Evolutionary conservation across 1,139 yeast genomes (phyloP).

Genomic region (Waltiozyma sp.): DNA sequence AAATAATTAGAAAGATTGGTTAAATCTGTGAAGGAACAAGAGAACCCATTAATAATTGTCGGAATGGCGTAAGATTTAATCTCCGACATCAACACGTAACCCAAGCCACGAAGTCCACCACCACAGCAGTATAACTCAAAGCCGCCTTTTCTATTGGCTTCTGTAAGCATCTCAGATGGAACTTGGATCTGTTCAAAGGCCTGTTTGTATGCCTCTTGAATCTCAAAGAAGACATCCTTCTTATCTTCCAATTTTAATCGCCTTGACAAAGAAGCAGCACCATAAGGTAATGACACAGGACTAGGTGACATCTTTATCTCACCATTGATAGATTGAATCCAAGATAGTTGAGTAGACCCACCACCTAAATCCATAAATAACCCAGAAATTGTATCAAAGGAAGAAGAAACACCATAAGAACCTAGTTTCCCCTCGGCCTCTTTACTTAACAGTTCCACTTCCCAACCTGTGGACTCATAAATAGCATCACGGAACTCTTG

Average conservation of each 20-base stretch:
- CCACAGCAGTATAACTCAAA: constrained; percentile 53
- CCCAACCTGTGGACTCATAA: constrained; percentile 47
- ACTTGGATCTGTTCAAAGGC: constrained; percentile 37
- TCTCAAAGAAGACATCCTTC: constrained; percentile 33
- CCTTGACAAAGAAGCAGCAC: constrained; percentile 52
- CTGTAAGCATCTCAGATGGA: constrained; percentile 31
- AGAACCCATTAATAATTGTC: constrained; percentile 54
- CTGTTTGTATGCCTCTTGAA: constrained; percentile 31
- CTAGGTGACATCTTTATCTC: constrained; percentile 38
- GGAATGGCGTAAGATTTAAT: constrained; percentile 42
- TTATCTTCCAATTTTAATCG: constrained; percentile 37
- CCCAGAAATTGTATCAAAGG: constrained; percentile 51
- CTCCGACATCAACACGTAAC: constrained; percentile 43
- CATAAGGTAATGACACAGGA: constrained; percentile 55
- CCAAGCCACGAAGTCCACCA: constrained; percentile 57
- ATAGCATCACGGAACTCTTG: constrained; percentile 42
- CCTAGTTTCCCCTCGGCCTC: constrained; percentile 55
- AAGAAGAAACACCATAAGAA: constrained; percentile 58
- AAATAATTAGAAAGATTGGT: constrained; percentile 36
- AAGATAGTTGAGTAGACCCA: constrained; percentile 51
- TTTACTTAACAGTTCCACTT: constrained; percentile 41
- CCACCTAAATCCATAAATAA: constrained; percentile 60
- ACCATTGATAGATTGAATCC: constrained; percentile 48
- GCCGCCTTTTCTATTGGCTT: constrained; percentile 43
- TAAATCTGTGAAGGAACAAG: constrained; percentile 41